A percentile compares a stretch with the other conserved stretches of the same genome.
Evolutionary conservation across 2,329 filamentous ascomycete genomes (phyloP).

Genomic region (Fusarium hainanense): DNA sequence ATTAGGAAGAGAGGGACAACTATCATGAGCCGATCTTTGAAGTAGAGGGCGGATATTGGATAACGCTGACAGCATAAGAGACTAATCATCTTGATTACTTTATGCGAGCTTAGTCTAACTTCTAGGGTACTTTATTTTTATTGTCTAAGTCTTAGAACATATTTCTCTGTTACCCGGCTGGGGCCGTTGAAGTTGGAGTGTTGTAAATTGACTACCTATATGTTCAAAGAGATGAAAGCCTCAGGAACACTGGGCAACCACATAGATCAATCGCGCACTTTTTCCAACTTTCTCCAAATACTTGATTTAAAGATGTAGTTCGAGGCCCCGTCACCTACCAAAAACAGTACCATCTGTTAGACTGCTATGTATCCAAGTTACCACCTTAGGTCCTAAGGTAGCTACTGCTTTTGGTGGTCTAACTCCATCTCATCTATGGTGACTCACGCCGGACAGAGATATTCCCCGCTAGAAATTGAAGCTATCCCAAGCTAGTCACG

Average conservation of each 20-base stretch:
- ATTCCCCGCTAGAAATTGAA: background rate
- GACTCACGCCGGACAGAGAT: background rate
- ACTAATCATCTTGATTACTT: too few species aligned
- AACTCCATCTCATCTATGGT: background rate
- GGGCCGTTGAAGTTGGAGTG: too few species aligned
- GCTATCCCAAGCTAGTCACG: background rate
- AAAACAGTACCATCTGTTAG: background rate
- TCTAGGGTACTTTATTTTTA: too few species aligned
- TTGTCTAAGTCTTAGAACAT: too few species aligned
- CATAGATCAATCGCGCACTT: too few species aligned
- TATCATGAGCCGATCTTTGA: background rate
- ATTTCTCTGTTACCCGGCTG: too few species aligned
- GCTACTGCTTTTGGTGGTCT: too few species aligned
- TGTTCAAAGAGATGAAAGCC: background rate
- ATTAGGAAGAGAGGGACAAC: background rate
- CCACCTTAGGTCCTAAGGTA: too few species aligned
- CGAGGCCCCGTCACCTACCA: too few species aligned
- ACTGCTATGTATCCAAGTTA: too few species aligned
- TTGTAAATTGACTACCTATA: background rate
- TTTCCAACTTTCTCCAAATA: background rate
- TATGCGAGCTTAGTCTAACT: too few species aligned
- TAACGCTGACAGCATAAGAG: too few species aligned
- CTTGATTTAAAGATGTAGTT: background rate
- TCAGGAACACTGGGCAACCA: accelerated
- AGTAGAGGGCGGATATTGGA: background rate